phyloP scores from a whole-genome alignment of 192 early-diverging fungal species.

The Spizellomyces sp. region DNA sequence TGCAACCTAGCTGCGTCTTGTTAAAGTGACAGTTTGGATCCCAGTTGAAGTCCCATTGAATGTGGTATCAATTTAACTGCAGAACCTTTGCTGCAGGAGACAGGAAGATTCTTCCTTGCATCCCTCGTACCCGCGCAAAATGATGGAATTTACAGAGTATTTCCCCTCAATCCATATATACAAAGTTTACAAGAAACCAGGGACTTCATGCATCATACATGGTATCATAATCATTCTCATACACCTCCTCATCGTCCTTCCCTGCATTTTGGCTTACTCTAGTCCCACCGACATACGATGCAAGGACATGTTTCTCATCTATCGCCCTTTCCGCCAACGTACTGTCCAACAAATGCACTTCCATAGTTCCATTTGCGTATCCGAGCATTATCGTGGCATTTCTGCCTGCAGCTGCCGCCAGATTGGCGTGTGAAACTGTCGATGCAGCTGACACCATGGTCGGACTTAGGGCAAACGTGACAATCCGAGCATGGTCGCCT shows the following conservation, averaged over 20 bases:
- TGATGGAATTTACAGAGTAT: too few species aligned
- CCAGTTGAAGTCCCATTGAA: too few species aligned
- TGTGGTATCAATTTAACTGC: too few species aligned
- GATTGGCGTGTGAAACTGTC: slow-evolving; percentile 20
- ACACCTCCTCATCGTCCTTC: neutral
- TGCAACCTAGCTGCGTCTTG: too few species aligned
- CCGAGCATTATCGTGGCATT: slow-evolving; percentile 36
- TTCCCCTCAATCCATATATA: too few species aligned
- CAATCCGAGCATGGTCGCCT: slow-evolving; percentile 1
- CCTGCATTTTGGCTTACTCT: neutral
- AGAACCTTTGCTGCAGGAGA: too few species aligned
- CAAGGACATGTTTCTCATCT: slow-evolving; percentile 39
- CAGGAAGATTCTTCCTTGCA: too few species aligned
- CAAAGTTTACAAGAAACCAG: too few species aligned
- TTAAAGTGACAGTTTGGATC: too few species aligned
- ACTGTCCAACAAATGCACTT: slow-evolving; percentile 36
- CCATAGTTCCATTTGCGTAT: slow-evolving; percentile 36
- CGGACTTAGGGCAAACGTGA: slow-evolving; percentile 19
- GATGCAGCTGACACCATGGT: neutral
- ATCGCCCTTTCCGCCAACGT: slow-evolving; percentile 41
- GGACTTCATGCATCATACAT: too few species aligned
- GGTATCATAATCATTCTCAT: neutral
- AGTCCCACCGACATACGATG: neutral
- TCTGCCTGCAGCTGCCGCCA: slow-evolving; percentile 15
- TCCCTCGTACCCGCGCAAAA: too few species aligned